Evolutionary conservation across 2,329 filamentous ascomycete species (phyloP).

Genomic region (Beauveria caledonica): DNA sequence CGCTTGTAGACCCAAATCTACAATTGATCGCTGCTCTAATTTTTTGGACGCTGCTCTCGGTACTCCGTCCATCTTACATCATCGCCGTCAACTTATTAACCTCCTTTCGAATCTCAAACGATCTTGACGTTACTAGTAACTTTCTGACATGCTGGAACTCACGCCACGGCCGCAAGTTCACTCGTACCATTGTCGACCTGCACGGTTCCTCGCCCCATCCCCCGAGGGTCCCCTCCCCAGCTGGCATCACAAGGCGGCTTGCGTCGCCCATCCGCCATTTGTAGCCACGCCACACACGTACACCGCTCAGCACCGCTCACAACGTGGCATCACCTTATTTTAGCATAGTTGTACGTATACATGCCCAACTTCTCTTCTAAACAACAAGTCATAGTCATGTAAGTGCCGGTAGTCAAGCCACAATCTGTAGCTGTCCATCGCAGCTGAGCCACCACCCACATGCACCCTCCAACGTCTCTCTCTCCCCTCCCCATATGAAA

Average conservation of each 20-base stretch:
- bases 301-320: background rate
- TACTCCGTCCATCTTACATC: too few species aligned
- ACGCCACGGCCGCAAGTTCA: background rate
- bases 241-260: background rate
- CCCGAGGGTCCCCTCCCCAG: background rate
- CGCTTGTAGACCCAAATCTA: too few species aligned
- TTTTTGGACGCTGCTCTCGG: too few species aligned
- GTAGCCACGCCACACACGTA: background rate
- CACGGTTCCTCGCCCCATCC: background rate
- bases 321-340: too few species aligned
- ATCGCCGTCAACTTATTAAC: too few species aligned
- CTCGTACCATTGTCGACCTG: background rate
- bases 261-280: background rate
- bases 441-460: conserved; percentile 2
- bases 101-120: too few species aligned
- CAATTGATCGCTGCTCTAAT: background rate
- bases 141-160: too few species aligned
- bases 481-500: too few species aligned
- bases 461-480: background rate
- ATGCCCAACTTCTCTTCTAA: background rate
- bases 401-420: conserved; percentile 2
- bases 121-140: too few species aligned
- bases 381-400: too few species aligned
- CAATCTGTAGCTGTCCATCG: background rate
- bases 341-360: background rate